Conservation (phyloP, 371 early-diverging fungal genomes). For the Mucor racemosus region DNA sequence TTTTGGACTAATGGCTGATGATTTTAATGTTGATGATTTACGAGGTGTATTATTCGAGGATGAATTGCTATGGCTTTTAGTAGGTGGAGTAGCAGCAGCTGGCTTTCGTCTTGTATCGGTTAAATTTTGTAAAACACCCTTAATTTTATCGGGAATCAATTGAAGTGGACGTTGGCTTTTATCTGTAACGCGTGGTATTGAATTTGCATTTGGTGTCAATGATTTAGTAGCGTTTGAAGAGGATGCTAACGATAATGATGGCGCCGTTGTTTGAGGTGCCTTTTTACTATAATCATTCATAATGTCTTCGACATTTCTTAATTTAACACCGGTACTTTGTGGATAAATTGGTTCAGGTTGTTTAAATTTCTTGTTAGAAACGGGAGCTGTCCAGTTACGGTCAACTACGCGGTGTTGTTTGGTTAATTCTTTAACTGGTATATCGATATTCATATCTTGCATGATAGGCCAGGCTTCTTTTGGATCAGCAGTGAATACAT, state of each 20-base stretch:
- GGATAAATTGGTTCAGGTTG: constrained; percentile 19
- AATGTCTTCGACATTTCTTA: constrained; percentile 22
- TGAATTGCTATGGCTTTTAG: background rate
- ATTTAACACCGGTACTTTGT: constrained; percentile 26
- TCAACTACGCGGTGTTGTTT: constrained; percentile 15
- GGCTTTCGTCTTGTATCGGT: constrained; percentile 16
- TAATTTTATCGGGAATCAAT: constrained; percentile 9
- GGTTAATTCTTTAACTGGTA: constrained; percentile 8
- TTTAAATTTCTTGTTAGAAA: constrained; percentile 10
- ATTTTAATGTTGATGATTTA: constrained; percentile 11
- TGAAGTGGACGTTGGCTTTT: constrained; percentile 3
- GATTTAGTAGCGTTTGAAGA: background rate
- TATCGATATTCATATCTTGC: constrained; percentile 6
- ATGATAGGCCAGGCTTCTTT: constrained; percentile 18
- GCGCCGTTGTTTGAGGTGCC: background rate
- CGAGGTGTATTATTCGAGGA: background rate
- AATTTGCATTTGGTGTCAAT: background rate
- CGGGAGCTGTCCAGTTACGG: constrained; percentile 19
- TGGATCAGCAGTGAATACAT: constrained; percentile 13
- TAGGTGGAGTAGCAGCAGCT: background rate
- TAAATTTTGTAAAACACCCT: constrained; percentile 18
- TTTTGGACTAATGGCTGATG: constrained; percentile 7
- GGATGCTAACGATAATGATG: background rate
- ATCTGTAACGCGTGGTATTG: constrained; percentile 12
- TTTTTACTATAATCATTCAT: constrained; percentile 15